These are phyloP conservation scores for Cyberlindnera nakhonratchasimensis DNA, from an alignment of 805 yeast genomes.

Conservation along the genomic window DNA sequence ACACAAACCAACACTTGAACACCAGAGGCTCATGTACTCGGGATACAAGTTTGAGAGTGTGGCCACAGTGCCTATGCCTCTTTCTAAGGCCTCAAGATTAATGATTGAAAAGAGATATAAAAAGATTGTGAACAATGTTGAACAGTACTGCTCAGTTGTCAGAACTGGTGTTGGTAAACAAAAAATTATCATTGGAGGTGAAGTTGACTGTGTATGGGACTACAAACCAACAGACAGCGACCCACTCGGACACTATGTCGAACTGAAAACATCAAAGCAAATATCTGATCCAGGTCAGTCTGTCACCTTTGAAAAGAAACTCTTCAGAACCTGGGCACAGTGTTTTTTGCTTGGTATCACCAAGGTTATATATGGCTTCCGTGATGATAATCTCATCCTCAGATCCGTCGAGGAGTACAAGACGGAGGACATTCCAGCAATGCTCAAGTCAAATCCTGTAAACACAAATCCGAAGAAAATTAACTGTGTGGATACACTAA, in stretches of 20 bases:
- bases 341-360: slow-evolving; percentile 84
- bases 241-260: slow-evolving; percentile 68
- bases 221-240: slow-evolving; percentile 52
- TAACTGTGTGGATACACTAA: slow-evolving; percentile 74
- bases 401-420: slow-evolving; percentile 68
- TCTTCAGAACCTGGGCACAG: slow-evolving; percentile 88
- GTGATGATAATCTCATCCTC: slow-evolving; percentile 68
- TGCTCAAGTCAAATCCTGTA: slow-evolving; percentile 51
- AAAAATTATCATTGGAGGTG: slow-evolving; percentile 74
- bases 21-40: slow-evolving; percentile 48
- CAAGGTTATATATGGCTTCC: slow-evolving; percentile 78
- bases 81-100: slow-evolving; percentile 63
- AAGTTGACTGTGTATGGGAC: slow-evolving; percentile 89
- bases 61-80: slow-evolving; percentile 71
- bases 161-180: slow-evolving; percentile 78
- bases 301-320: slow-evolving; percentile 66
- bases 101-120: slow-evolving; percentile 65
- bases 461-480: slow-evolving; percentile 43
- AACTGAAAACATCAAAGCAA: slow-evolving; percentile 68
- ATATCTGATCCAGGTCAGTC: slow-evolving; percentile 57
- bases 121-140: slow-evolving; percentile 61
- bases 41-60: slow-evolving; percentile 87
- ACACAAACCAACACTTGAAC: slow-evolving; percentile 26
- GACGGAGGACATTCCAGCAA: slow-evolving; percentile 74
- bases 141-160: slow-evolving; percentile 79